Percentiles rank a stretch among this genome's conserved stretches.
Conservation (phyloP, 306 rosid genomes). For the Bauhinia variegata region DNA sequence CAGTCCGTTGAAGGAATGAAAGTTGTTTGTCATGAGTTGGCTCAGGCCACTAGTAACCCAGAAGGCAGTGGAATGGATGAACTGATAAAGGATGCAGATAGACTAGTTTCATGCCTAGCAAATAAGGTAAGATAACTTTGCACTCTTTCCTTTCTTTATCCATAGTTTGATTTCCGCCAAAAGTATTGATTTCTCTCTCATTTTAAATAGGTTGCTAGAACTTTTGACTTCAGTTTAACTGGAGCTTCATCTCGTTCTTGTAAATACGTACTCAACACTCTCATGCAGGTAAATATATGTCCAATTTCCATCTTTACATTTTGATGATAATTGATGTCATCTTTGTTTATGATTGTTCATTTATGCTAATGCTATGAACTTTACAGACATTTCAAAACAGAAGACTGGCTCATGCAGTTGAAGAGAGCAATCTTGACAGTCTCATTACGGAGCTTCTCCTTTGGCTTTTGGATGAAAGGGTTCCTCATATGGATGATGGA, state of each 20-base stretch:
- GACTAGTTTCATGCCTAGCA: slow-evolving; percentile 91
- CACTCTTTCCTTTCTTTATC: background rate
- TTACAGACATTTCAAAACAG: slow-evolving; percentile 93
- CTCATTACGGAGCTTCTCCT: slow-evolving; percentile 94
- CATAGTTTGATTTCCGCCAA: background rate
- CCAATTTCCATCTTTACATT: slow-evolving; percentile 1
- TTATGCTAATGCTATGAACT: slow-evolving; percentile 1
- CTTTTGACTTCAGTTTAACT: slow-evolving; percentile 95
- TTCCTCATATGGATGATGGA: slow-evolving; percentile 99
- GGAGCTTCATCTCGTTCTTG: slow-evolving; percentile 97
- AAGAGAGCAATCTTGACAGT: slow-evolving; percentile 90
- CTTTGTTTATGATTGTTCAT: slow-evolving; percentile 9
- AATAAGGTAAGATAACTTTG: slow-evolving; percentile 59
- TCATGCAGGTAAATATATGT: slow-evolving; percentile 76
- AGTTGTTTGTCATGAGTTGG: slow-evolving; percentile 96
- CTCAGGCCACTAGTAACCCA: slow-evolving; percentile 86
- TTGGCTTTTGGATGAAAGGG: slow-evolving; percentile 99
- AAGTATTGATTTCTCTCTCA: slow-evolving; percentile 1
- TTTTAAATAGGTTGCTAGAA: slow-evolving; percentile 76
- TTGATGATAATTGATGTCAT: slow-evolving; percentile 18
- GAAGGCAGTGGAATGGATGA: slow-evolving; percentile 94
- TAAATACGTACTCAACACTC: slow-evolving; percentile 98
- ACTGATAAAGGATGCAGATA: slow-evolving; percentile 85
- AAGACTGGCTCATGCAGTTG: slow-evolving; percentile 90
- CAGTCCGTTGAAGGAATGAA: slow-evolving; percentile 99